Evolutionary conservation across 2,329 filamentous ascomycete species (phyloP).

Genomic region (Colletotrichum tofieldiae): DNA sequence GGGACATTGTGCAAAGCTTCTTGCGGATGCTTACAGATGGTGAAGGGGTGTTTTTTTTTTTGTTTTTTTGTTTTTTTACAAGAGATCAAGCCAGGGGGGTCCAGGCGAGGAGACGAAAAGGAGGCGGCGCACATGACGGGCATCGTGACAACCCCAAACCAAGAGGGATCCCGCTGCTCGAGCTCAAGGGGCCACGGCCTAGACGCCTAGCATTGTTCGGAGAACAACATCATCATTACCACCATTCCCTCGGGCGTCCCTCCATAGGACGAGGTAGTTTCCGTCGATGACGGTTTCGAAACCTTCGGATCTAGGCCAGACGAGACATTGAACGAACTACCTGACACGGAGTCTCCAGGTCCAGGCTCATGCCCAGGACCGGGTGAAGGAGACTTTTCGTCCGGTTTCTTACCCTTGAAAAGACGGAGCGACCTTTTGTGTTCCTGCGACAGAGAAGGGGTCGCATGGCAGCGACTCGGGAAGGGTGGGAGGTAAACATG

Average conservation of each 20-base stretch:
- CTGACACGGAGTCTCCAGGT: background rate
- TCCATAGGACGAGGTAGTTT: background rate
- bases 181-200: background rate
- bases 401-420: conserved; percentile 36
- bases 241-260: conserved; percentile 17
- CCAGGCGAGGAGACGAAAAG: conserved; percentile 4
- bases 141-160: conserved; percentile 11
- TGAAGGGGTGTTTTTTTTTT: too few species aligned
- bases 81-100: conserved; percentile 8
- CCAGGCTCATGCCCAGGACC: background rate
- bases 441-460: conserved; percentile 6
- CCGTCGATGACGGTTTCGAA: conserved; percentile 24
- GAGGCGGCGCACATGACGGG: conserved; percentile 4
- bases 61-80: too few species aligned
- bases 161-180: background rate
- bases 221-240: background rate
- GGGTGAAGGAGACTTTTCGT: conserved; percentile 40
- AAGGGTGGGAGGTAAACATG: background rate
- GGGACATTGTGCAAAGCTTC: background rate
- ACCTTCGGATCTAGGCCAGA: conserved; percentile 28
- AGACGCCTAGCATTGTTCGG: background rate
- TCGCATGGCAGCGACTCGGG: background rate
- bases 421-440: conserved; percentile 10
- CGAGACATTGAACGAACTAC: conserved; percentile 40
- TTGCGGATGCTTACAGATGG: conserved; percentile 7